Percentiles rank a stretch among this genome's conserved stretches.
phyloP scores from a whole-genome alignment of 1,284 basidiomycete genomes.

The Ceratobasidium theobromae region DNA sequence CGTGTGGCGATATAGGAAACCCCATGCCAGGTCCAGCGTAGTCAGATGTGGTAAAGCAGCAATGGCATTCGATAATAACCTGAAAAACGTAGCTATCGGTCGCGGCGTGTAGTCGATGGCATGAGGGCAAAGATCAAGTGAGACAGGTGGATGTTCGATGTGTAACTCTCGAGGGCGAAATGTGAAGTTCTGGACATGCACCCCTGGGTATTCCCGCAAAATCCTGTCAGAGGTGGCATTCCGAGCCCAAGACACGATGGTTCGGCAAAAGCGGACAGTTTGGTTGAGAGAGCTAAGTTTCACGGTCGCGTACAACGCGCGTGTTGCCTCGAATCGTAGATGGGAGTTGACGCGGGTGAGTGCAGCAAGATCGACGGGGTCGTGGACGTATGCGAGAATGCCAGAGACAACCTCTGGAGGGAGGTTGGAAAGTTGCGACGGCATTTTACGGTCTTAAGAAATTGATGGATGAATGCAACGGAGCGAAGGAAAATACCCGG shows the following conservation, averaged over 20 bases:
- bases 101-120: constrained; percentile 12
- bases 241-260: background rate
- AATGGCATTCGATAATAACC: constrained; percentile 9
- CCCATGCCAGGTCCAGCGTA: constrained; percentile 28
- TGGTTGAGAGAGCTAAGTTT: constrained; percentile 16
- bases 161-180: constrained; percentile 21
- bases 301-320: constrained; percentile 19
- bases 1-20: constrained; percentile 26
- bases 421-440: background rate
- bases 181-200: constrained; percentile 12
- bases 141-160: constrained; percentile 7
- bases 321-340: constrained; percentile 16
- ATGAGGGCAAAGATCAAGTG: background rate
- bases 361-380: constrained; percentile 7
- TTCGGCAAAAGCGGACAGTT: constrained; percentile 20
- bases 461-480: background rate
- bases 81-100: constrained; percentile 24
- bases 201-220: background rate
- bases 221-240: background rate
- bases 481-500: background rate
- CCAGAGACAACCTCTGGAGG: constrained; percentile 19
- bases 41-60: constrained; percentile 23
- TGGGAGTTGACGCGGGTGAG: constrained; percentile 7
- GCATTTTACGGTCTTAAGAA: background rate
- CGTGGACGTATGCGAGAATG: constrained; percentile 5